Percentiles rank a stretch among this genome's conserved stretches.
Conservation (phyloP, 805 yeast genomes). For the Candida anglica region DNA sequence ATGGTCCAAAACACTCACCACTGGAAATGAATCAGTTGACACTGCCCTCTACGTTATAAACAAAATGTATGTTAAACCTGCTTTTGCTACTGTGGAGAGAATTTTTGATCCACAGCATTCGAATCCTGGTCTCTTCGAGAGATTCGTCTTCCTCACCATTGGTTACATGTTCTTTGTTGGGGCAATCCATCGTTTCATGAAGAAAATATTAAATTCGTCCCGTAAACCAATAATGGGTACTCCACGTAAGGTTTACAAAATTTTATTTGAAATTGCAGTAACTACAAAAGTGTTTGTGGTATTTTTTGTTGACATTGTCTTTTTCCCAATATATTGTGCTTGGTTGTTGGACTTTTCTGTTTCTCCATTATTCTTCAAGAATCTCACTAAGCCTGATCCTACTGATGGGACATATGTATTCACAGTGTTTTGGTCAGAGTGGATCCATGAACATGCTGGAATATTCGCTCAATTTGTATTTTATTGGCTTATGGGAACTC, state of each 20-base stretch:
- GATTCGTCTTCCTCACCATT: slow-evolving; percentile 29
- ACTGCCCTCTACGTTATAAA: slow-evolving; percentile 8
- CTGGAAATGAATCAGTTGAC: slow-evolving; percentile 11
- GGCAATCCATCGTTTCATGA: slow-evolving; percentile 24
- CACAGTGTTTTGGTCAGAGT: not conserved
- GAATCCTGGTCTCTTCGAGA: slow-evolving; percentile 31
- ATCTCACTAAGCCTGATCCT: not conserved
- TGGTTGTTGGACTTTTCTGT: slow-evolving; percentile 53
- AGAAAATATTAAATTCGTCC: slow-evolving; percentile 20
- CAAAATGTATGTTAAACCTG: slow-evolving; percentile 17
- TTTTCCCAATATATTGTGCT: slow-evolving; percentile 88
- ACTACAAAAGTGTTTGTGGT: slow-evolving; percentile 73
- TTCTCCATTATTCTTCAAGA: too few species aligned
- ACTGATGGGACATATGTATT: too few species aligned
- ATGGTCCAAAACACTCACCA: not conserved
- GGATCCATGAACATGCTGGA: not conserved
- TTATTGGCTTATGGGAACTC: slow-evolving; percentile 73
- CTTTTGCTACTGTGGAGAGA: slow-evolving; percentile 8
- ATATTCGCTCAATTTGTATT: slow-evolving; percentile 6
- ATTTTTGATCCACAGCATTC: slow-evolving; percentile 11
- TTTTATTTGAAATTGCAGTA: slow-evolving; percentile 51
- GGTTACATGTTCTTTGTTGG: slow-evolving; percentile 29
- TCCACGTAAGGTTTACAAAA: slow-evolving; percentile 47
- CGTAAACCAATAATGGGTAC: slow-evolving; percentile 43
- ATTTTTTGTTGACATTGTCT: slow-evolving; percentile 73